These are phyloP conservation scores for Cutaneotrichosporon dermatis DNA, from an alignment of 1,284 basidiomycete genomes.

Conservation along the genomic window DNA sequence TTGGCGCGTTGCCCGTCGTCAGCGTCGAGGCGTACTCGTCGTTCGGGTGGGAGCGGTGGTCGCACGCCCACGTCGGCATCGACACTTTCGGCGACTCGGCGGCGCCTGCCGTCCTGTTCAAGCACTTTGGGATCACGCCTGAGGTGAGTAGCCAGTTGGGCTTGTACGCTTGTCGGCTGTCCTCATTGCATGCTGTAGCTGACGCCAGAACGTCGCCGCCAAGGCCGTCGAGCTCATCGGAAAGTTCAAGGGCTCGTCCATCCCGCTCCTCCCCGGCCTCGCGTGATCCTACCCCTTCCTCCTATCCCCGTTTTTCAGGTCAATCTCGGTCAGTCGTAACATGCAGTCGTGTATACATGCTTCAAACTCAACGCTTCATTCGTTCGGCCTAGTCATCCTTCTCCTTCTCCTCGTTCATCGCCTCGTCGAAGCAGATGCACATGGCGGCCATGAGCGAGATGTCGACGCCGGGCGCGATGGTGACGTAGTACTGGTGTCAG, in stretches of 20 bases:
- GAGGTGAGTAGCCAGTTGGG: neutral
- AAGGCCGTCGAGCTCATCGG: neutral
- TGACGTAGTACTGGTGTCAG: no score
- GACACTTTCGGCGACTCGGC: constrained; percentile 80
- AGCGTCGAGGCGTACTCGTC: constrained; percentile 79
- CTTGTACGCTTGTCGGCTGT: no score
- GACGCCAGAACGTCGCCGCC: neutral
- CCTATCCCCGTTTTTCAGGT: neutral
- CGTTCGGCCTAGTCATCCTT: neutral
- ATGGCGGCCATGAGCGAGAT: no score
- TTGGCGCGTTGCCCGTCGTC: constrained; percentile 74
- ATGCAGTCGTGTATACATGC: neutral
- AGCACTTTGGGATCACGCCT: constrained; percentile 66
- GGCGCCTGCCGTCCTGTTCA: constrained; percentile 74
- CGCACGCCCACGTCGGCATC: constrained; percentile 82
- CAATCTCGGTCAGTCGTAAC: neutral
- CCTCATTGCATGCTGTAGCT: neutral
- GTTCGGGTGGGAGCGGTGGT: constrained; percentile 77
- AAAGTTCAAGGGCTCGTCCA: neutral
- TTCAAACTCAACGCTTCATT: neutral
- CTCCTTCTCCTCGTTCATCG: neutral
- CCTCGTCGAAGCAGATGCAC: no score
- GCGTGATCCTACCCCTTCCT: neutral
- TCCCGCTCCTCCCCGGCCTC: neutral
- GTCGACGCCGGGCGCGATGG: no score